phyloP scores from a whole-genome alignment of 352 stramenopile species.

The Pythium aphanidermatum region DNA sequence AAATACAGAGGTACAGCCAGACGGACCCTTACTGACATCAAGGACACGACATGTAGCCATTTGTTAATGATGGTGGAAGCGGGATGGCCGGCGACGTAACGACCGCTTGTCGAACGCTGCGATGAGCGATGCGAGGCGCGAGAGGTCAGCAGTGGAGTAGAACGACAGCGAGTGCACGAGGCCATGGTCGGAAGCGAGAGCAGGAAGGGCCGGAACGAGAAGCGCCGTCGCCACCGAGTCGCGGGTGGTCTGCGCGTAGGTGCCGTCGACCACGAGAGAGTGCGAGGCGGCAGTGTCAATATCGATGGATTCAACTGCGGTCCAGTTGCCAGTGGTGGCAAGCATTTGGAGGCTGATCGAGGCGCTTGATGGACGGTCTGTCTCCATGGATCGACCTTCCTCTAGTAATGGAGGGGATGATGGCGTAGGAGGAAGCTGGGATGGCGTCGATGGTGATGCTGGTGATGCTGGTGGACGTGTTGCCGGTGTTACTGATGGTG shows the following conservation, averaged over 20 bases:
- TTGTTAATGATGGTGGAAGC: slow-evolving; percentile 4
- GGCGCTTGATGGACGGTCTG: too few relatives aligned
- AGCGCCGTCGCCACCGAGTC: slow-evolving; percentile 17
- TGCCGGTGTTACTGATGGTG: too few relatives aligned
- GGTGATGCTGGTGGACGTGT: too few relatives aligned
- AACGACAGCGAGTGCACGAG: slow-evolving; percentile 11
- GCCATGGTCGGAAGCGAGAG: neutral
- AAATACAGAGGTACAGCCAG: neutral
- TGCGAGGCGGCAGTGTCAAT: neutral
- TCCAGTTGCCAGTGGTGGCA: slow-evolving; percentile 14
- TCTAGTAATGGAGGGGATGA: too few relatives aligned
- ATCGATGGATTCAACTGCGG: slow-evolving; percentile 2
- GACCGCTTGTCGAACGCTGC: slow-evolving; percentile 3
- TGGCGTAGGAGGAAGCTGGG: too few relatives aligned
- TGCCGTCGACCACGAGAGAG: slow-evolving; percentile 10
- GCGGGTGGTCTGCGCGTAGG: slow-evolving; percentile 20
- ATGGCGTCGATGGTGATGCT: too few relatives aligned
- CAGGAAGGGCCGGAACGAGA: slow-evolving; percentile 2
- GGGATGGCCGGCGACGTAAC: slow-evolving; percentile 1
- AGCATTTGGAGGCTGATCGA: slow-evolving; percentile 2
- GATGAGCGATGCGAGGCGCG: neutral
- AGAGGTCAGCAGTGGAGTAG: slow-evolving; percentile 19
- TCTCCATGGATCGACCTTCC: too few relatives aligned
- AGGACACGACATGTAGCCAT: too few relatives aligned
- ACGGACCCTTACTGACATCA: too few relatives aligned